phyloP scores from a whole-genome alignment of 2,329 filamentous ascomycete species.

The Penicillium sp. region DNA sequence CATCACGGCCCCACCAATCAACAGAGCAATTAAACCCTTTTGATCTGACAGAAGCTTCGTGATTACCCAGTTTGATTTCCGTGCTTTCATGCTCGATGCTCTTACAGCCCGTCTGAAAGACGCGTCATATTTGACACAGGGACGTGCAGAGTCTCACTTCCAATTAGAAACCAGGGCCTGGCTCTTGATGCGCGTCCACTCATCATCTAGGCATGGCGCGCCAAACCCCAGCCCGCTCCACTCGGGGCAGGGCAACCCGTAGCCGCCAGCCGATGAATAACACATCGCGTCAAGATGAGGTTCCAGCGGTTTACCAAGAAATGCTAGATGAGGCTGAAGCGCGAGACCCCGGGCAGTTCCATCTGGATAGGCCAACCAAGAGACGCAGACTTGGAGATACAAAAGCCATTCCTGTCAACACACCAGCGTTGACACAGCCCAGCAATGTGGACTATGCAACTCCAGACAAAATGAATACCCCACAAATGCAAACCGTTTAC shows the following conservation, averaged over 20 bases:
- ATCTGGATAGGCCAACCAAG: slow-evolving; percentile 36
- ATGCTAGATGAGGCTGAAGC: slow-evolving; percentile 44
- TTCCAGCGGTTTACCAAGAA: slow-evolving; percentile 42
- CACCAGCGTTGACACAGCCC: not conserved
- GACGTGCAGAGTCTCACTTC: slow-evolving; percentile 1
- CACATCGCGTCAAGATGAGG: slow-evolving; percentile 24
- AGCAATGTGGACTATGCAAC: not conserved
- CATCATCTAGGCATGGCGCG: slow-evolving; percentile 20
- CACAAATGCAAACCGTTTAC: slow-evolving; percentile 34
- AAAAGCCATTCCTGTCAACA: slow-evolving; percentile 9
- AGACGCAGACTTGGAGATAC: slow-evolving; percentile 38
- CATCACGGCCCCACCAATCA: slow-evolving; percentile 14
- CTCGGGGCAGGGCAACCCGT: slow-evolving; percentile 13
- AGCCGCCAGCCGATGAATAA: slow-evolving; percentile 9
- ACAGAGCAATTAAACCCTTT: slow-evolving; percentile 7
- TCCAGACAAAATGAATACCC: slow-evolving; percentile 1
- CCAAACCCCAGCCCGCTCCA: slow-evolving; percentile 18
- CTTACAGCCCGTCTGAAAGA: not conserved
- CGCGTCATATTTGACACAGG: not conserved
- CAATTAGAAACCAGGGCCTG: not conserved
- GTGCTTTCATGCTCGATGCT: not conserved
- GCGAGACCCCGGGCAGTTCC: slow-evolving; percentile 27
- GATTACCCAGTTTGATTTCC: too few species aligned
- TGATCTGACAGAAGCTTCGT: not conserved
- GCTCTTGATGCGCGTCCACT: slow-evolving; percentile 12